phyloP scores from a whole-genome alignment of 176 grass and related monocot genomes.

The Lolium perenne region DNA sequence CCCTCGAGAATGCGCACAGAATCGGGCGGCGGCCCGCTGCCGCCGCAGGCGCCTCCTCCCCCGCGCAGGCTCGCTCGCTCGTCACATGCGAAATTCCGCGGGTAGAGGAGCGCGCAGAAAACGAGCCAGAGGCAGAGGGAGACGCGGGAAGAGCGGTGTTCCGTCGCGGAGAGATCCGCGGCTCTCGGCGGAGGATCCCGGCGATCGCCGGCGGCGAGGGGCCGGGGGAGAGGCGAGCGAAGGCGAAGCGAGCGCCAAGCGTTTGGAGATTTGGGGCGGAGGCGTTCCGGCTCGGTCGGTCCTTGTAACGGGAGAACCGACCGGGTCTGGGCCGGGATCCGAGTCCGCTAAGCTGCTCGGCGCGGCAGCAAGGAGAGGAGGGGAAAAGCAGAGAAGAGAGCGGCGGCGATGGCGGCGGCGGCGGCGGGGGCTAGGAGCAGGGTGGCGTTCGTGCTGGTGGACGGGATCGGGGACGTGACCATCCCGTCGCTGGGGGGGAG shows the following conservation, averaged over 20 bases:
- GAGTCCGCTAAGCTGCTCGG: constrained; percentile 28
- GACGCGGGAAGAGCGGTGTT: not conserved
- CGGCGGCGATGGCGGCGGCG: constrained; percentile 23
- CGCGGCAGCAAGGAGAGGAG: not conserved
- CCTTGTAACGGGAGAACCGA: constrained; percentile 34
- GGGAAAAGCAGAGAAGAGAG: not conserved
- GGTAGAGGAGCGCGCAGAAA: not conserved
- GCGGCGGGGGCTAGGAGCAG: constrained; percentile 38
- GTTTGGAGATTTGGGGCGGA: constrained; percentile 57
- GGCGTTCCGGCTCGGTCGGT: constrained; percentile 15
- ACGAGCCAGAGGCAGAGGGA: not conserved
- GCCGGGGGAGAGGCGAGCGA: not conserved
- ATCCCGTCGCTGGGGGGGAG: constrained; percentile 55
- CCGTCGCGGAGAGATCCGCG: not conserved
- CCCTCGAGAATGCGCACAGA: constrained; percentile 4
- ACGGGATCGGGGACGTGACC: constrained; percentile 81
- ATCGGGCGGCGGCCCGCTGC: not conserved
- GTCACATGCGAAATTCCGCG: constrained; percentile 59
- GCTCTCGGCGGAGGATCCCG: not conserved
- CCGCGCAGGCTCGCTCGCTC: not conserved
- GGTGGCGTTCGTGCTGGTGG: constrained; percentile 80
- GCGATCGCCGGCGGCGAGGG: constrained; percentile 58
- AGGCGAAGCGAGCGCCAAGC: constrained; percentile 57
- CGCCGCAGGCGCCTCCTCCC: constrained; percentile 19
- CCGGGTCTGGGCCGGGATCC: not conserved